Evolutionary conservation across 2,329 filamentous ascomycete genomes (phyloP).

Genomic region (Ceratocystis alfenasii): DNA sequence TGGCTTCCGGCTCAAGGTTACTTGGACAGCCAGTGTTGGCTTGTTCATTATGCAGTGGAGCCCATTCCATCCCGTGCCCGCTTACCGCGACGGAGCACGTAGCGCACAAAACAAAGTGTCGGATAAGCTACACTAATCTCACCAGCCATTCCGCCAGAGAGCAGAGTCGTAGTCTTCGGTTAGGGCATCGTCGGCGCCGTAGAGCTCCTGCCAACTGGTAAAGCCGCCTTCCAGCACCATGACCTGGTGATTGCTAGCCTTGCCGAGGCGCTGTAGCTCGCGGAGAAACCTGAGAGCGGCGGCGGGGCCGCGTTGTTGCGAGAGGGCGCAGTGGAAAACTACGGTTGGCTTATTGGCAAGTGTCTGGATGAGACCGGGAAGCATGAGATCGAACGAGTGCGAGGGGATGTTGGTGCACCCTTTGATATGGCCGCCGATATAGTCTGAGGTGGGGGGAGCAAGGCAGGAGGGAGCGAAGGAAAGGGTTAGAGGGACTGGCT

Average conservation of each 20-base stretch:
- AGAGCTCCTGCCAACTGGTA: constrained; percentile 74
- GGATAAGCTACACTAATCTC: not conserved
- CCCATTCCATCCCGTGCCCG: too few species aligned
- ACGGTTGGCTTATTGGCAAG: constrained; percentile 69
- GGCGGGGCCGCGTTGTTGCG: constrained; percentile 76
- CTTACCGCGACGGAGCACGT: too few species aligned
- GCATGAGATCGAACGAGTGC: constrained; percentile 56
- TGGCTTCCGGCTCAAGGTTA: too few species aligned
- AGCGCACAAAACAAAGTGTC: not conserved
- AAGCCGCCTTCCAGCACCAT: constrained; percentile 78
- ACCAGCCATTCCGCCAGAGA: constrained; percentile 47
- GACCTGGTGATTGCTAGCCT: constrained; percentile 52
- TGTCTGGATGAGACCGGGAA: constrained; percentile 71
- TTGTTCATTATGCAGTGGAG: too few species aligned
- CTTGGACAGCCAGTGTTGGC: too few species aligned
- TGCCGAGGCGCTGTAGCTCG: constrained; percentile 10
- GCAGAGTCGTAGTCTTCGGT: constrained; percentile 79
- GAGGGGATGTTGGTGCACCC: constrained; percentile 66
- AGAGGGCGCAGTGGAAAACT: constrained; percentile 88
- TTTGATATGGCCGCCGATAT: constrained; percentile 81
- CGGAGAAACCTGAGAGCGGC: constrained; percentile 71
- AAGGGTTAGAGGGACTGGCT: not conserved
- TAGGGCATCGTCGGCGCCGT: constrained; percentile 63
- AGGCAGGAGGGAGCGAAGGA: constrained; percentile 2
- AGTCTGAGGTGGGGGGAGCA: constrained; percentile 45